Base-by-base conservation (phyloP, 331 rosid genomes). In the Phaseolus coccineus region DNA sequence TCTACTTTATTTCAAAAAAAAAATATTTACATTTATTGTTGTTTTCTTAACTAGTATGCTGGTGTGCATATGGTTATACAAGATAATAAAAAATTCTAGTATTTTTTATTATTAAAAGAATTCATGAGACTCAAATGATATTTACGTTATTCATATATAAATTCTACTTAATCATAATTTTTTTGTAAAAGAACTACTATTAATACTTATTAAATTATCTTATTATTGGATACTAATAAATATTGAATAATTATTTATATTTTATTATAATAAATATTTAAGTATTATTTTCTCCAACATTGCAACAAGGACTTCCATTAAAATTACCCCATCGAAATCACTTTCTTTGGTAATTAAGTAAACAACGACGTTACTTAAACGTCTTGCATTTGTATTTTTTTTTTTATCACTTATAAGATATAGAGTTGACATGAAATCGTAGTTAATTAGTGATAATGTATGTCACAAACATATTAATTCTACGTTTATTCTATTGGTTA, bases 401-500 rank as follows among this genome's bases (percentile, higher is more conserved):
- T 35, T 46, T 65, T 37, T 19, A 47, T 73, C 27, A 35, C 59
- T 48, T 13, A 19, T 19, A 16, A 63, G 48, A 14, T 50, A 35
- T 51, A 67, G 56, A 56, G 42, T 55, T 77, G 62, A 82, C 67
- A 22, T 37, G 79, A 61, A 13, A 13, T n/a, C 40, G 8, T 11
- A 28, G 4, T 42, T 1, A 39, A 35, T 52, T n/a, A 24, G 52
- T 2, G 48, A 39, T 72, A 53, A 31, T 47, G 22, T 19, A 22
- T 10, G 28, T 69, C 40, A 69, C 28, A 25, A 25, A 42, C 57
- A 69, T 6, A 10, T 27, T 46, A 68, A 68, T 40, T 5, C 10
- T 11, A 4, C 24, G n/a, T 4, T 0, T 22, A 37, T 3, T 37
- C 1, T n/a, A 31, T 19, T 30, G 64, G 13, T 58, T 57, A 35